Base-by-base conservation (phyloP, 345 rosid genomes). In the Gossypium thurberi region DNA sequence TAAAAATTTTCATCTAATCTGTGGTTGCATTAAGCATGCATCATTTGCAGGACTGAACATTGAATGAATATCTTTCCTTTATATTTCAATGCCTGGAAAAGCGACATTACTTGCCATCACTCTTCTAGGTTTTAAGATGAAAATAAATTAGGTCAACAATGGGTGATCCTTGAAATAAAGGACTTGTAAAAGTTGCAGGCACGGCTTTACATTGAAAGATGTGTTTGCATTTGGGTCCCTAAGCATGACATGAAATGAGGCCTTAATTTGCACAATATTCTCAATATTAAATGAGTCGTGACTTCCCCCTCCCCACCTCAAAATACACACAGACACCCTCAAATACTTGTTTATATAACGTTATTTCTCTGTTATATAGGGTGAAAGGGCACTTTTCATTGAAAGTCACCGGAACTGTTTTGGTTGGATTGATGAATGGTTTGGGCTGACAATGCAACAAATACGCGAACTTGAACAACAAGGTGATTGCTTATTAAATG, bases 371-470 rank as follows among this genome's bases (percentile, higher is more conserved):
- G 4, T 73, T 66, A 12, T 21, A 23, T 73, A 89, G 94, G 94
- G 85, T 10, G 91, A 89, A 79, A 84, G 81, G 67, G 83, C 91
- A n/a, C 90, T 87, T 52, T 89, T 89, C 63, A 13, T 82, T 7
- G 91, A 85, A 75, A 81, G 89, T 14, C 65, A 61, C 73, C 82
- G 82, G 69, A 85, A 89, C 78, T 84, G 90, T 76, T 89, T 87
- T 71, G 70, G 84, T 58, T 89, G 94, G 94, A 86, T 87, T 2
- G 94, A 89, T 21, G 90, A 89, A 44, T 89, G 94, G 94, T 86
- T 74, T 53, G 91, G 86, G 69, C 80, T 86, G 88, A 82, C 89
- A 12, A n/a, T 82, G 70, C 84, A 78, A 40, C 84, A 83, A 70
- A 57, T 89, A 57, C 82, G 78, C 17, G 79, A 86, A 74, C 81